Base-by-base conservation (phyloP, 2,329 filamentous ascomycete genomes). In the Dichotomopilus funicola region DNA sequence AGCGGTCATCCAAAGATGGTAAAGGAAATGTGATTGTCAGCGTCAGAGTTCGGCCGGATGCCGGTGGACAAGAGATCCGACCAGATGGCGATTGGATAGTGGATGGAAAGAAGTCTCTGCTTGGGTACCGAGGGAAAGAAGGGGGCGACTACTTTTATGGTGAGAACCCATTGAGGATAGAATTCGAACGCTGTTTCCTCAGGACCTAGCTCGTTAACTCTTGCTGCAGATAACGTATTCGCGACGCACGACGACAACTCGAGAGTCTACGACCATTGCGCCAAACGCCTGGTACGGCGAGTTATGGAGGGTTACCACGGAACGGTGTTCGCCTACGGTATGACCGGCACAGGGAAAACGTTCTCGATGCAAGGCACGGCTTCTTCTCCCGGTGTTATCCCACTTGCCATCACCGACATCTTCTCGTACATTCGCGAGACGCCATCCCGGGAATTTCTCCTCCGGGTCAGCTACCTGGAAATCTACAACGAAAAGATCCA, bases 251-350 rank as follows among this genome's bases (percentile, higher is more conserved):
- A 99, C 68, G 89, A 96, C 69, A 99, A 99, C 69, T 85, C 89
- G 52, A 87, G 87, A 68, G 94, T 99, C 8, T 99, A 99, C 70
- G 94, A 99, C 72, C 85, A 92, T 60, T 89, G 84, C 46, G 94
- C 94, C 44, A 97, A 97, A 73, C 87, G 94, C 59, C 78, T 99
- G 51, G 94, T 99, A 47, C 87, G 94, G 63, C 82, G 94, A 65
- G 94, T 99, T 49, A 99, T 99, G 94, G 94, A 99, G 75, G 94
- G 94, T 43, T 99, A 97, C 70, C 92, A 97, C 67, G 94, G 92
- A 57, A 99, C 94, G 1, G 94, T 99, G 31, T 97, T 99, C 70
- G 92, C 92, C 13, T 99, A 99, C 70, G 94, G 94, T 67, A 97
- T 97, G 91, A 99, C 94, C 4, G 94, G 94, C 59, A 97, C 94